phyloP scores from a whole-genome alignment of 2,329 filamentous ascomycete genomes.

The Cladosporium sp. region DNA sequence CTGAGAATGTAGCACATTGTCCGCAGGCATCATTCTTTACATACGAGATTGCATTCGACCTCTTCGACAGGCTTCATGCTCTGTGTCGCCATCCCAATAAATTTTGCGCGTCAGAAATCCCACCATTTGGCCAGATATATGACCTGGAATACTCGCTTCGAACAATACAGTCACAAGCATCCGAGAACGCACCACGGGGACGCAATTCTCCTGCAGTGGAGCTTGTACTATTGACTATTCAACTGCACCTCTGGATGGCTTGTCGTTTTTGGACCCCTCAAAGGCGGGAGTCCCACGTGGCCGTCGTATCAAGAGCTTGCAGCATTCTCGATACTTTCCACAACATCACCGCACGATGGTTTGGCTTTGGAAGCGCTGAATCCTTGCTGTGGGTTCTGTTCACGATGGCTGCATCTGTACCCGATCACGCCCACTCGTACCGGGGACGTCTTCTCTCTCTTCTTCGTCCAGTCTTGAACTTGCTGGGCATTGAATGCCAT shows the following conservation, averaged over 20 bases:
- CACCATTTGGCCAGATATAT: conserved; percentile 15
- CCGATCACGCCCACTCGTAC: neutral
- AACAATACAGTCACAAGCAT: neutral
- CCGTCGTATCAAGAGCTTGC: conserved; percentile 4
- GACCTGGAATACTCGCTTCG: conserved; percentile 7
- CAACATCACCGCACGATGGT: neutral
- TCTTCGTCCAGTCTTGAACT: neutral
- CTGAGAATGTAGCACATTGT: neutral
- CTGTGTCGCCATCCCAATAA: conserved; percentile 6
- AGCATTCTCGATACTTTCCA: neutral
- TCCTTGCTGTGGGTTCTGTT: conserved; percentile 10
- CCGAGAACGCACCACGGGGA: neutral
- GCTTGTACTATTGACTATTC: neutral
- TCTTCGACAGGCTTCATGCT: conserved; percentile 16
- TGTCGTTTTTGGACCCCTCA: conserved; percentile 20
- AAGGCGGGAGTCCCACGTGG: conserved; percentile 6
- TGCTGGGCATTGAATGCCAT: neutral
- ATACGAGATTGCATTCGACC: neutral
- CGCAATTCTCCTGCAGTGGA: neutral
- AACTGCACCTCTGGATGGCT: conserved; percentile 14
- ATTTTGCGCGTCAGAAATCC: neutral
- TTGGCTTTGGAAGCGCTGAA: neutral
- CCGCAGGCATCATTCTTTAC: neutral
- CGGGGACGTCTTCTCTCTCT: neutral
- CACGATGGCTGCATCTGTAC: neutral